Percentiles rank a stretch among this genome's conserved stretches.
phyloP scores from a whole-genome alignment of 192 early-diverging fungal species.

The Coemansia sp. region DNA sequence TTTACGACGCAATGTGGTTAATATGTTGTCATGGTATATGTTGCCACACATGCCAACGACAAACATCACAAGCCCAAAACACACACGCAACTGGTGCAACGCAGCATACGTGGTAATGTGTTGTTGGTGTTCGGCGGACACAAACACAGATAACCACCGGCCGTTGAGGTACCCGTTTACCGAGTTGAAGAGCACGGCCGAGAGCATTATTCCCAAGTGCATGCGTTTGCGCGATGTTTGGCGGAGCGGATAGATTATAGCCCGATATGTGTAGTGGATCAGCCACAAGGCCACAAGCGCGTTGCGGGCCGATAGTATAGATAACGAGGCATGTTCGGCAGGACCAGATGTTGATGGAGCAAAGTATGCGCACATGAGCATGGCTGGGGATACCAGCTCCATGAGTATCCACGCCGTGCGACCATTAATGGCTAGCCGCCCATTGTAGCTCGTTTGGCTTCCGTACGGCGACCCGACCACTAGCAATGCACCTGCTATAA shows the following conservation, averaged over 20 bases:
- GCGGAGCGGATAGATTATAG: conserved; percentile 43
- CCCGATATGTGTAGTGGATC: conserved; percentile 45
- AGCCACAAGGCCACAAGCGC: conserved; percentile 20
- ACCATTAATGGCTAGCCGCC: conserved; percentile 25
- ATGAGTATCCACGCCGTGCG: conserved; percentile 35
- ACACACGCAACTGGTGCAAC: not conserved
- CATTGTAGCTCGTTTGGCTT: conserved; percentile 38
- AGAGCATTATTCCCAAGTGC: conserved; percentile 39
- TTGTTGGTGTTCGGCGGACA: not conserved
- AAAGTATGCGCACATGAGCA: conserved; percentile 17
- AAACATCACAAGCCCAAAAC: conserved; percentile 18
- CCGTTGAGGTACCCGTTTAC: conserved; percentile 54
- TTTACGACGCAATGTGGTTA: conserved; percentile 22
- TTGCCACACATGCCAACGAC: conserved; percentile 29
- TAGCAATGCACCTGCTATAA: conserved; percentile 20
- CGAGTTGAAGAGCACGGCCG: conserved; percentile 37
- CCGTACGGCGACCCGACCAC: conserved; percentile 49
- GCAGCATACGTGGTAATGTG: not conserved
- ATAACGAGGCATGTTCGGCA: not conserved
- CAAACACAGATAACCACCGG: conserved; percentile 30
- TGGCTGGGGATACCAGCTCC: conserved; percentile 44
- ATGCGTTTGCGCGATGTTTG: conserved; percentile 45
- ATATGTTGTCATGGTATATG: conserved; percentile 44
- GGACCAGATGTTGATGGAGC: not conserved
- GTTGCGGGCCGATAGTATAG: conserved; percentile 1